Evolutionary conservation across 2,329 filamentous ascomycete genomes (phyloP), one percentile per base, ranked within the genome.

Genomic region (Cryphonectria carpinicola): DNA sequence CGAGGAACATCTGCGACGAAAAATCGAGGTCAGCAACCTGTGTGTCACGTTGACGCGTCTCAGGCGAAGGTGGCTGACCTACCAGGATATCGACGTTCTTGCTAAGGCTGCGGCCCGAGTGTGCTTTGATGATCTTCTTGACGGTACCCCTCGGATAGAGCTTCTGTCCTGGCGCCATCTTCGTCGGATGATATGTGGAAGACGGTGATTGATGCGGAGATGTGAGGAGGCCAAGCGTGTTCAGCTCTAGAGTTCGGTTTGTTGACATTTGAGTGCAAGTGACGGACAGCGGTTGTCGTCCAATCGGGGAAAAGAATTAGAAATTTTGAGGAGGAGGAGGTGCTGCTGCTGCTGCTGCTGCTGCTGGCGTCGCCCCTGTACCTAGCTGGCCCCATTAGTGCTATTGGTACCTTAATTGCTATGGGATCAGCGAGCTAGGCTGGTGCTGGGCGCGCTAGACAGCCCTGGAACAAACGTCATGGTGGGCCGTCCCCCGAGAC

Each of bases 101-200:
- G 84, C 91, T 93, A 73, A 97, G 81, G 74, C 88, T 92, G 78
- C 91, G 90, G 73, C 93, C 92, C 11, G 93, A 92, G 80, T 97
- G 94, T 25, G 93, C 94, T 82, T 97, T 97, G 77, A 97, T 86
- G 72, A 97, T 95, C 81, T 94, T 95, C 81, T 94, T 96, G 76
- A 97, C 86, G 0, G 93, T 96, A 25, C 89, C 90, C 73, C 94
- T 90, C 14, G 94, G 94, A 77, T 97, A 97, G 19, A 93, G 85
- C 76, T 94, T 95, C 77, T 91, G 90, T 32, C 89, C 85, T 17
- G 87, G 83, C 66, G 87, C 89, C 87, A 90, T 91, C 14, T 66
- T 66, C 13, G 19, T 37, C 11, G 35, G n/a, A 25, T 41, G 13
- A 28, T 43, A 7, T 25, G 37, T 46, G 61, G 32, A 62, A 35